Percentiles rank a stretch among this genome's conserved stretches.
phyloP scores from a whole-genome alignment of 192 early-diverging fungal species.

The Coemansia sp. region DNA sequence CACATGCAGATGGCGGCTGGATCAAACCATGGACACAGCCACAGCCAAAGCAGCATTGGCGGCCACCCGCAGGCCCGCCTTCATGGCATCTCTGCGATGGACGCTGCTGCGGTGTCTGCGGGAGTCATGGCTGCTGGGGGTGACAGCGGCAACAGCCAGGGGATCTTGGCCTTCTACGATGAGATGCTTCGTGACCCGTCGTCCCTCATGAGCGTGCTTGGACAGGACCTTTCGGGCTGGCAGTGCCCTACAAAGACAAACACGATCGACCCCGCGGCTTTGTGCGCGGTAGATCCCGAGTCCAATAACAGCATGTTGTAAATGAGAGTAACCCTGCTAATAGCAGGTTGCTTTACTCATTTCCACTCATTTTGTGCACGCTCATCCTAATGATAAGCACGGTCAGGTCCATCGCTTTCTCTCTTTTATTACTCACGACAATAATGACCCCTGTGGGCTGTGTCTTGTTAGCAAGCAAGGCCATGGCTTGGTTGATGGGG shows the following conservation, averaged over 20 bases:
- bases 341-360: too few relatives aligned
- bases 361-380: not conserved
- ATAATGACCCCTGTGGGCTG: not conserved
- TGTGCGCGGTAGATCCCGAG: constrained; percentile 53
- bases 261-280: constrained; percentile 51
- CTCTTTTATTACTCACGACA: not conserved
- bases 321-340: too few relatives aligned
- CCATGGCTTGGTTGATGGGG: too few relatives aligned
- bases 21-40: constrained; percentile 4
- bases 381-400: not conserved
- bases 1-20: not conserved
- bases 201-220: constrained; percentile 50
- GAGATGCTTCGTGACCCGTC: constrained; percentile 50
- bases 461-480: too few relatives aligned
- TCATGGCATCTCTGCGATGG: constrained; percentile 11
- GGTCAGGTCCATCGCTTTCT: not conserved
- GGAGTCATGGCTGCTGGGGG: constrained; percentile 7
- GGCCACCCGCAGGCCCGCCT: constrained; percentile 10
- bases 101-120: constrained; percentile 9
- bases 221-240: constrained; percentile 49
- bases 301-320: constrained; percentile 24
- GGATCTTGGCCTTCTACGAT: constrained; percentile 43
- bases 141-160: constrained; percentile 15
- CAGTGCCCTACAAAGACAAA: constrained; percentile 50
- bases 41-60: constrained; percentile 16